These are phyloP conservation scores for Coemansia furcata DNA, from an alignment of 192 early-diverging fungal species.

Conservation along the genomic window DNA sequence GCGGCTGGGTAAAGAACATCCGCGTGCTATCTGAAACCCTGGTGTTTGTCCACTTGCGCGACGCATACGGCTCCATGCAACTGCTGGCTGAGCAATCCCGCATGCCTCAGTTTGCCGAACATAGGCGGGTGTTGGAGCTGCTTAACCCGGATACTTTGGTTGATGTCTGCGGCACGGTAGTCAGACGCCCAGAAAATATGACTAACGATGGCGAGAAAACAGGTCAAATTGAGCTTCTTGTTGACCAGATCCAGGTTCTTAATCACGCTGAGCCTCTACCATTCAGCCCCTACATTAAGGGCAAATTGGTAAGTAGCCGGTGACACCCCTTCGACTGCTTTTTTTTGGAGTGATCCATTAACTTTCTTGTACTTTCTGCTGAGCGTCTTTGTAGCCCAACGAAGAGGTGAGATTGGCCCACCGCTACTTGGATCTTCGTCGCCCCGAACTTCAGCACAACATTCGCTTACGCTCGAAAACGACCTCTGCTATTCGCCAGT, in stretches of 20 bases:
- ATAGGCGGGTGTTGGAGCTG: constrained; percentile 23
- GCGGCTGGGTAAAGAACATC: constrained; percentile 69
- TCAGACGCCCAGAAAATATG: constrained; percentile 54
- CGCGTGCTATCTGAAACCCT: constrained; percentile 70
- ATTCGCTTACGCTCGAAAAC: constrained; percentile 67
- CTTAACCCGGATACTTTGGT: constrained; percentile 74
- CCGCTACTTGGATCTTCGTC: constrained; percentile 79
- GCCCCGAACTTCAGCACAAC: constrained; percentile 72
- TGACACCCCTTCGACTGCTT: neutral
- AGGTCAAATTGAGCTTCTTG: constrained; percentile 71
- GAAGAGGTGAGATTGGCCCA: constrained; percentile 76
- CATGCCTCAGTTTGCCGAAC: constrained; percentile 47
- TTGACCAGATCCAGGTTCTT: constrained; percentile 60
- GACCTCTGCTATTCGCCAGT: constrained; percentile 66
- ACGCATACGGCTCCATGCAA: constrained; percentile 73
- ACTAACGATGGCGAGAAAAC: constrained; percentile 33
- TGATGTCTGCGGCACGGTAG: constrained; percentile 63
- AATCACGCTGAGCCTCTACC: constrained; percentile 58
- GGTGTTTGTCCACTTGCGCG: constrained; percentile 76
- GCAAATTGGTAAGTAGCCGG: constrained; percentile 15
- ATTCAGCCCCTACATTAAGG: constrained; percentile 33
- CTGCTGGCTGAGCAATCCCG: constrained; percentile 50
- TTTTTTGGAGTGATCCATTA: neutral
- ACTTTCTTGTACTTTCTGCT: neutral
- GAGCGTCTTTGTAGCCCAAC: constrained; percentile 51